These are phyloP conservation scores for Uromyces viciae-fabae DNA, from an alignment of 1,284 basidiomycete genomes.

Conservation along the genomic window DNA sequence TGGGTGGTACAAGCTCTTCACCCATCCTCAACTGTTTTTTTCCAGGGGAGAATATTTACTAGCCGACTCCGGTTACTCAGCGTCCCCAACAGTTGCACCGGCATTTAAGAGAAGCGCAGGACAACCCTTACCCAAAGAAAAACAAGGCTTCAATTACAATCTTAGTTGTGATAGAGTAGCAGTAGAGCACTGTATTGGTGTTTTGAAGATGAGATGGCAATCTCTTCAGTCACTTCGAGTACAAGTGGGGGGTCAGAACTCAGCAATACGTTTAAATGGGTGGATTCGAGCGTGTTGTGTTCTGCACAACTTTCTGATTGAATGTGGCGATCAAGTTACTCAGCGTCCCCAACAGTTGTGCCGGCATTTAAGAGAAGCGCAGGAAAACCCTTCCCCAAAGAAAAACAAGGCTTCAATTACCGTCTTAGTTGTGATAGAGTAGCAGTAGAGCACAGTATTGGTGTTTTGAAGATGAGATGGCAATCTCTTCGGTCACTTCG, in stretches of 20 bases:
- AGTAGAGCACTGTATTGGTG: slow-evolving; percentile 19
- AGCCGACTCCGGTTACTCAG: slow-evolving; percentile 17
- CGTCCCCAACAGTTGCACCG: not conserved
- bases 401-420: no score
- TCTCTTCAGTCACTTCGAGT: not conserved
- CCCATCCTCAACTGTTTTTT: not conserved
- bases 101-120: not conserved
- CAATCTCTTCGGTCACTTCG: no score
- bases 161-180: slow-evolving; percentile 3
- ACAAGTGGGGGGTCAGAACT: not conserved
- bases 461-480: no score
- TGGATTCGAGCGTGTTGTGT: not conserved
- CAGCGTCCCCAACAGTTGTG: no score
- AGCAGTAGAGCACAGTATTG: no score
- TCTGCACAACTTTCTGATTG: not conserved
- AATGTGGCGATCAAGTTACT: no score
- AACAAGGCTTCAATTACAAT: slow-evolving; percentile 9
- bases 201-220: slow-evolving; percentile 20
- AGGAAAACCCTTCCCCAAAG: no score
- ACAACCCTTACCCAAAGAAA: not conserved
- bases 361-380: no score
- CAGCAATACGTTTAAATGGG: not conserved
- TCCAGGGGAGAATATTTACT: slow-evolving; percentile 1
- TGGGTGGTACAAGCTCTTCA: no score
- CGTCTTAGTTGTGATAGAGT: no score